Conservation (phyloP, 345 rosid genomes). For the Linum usitatissimum region DNA sequence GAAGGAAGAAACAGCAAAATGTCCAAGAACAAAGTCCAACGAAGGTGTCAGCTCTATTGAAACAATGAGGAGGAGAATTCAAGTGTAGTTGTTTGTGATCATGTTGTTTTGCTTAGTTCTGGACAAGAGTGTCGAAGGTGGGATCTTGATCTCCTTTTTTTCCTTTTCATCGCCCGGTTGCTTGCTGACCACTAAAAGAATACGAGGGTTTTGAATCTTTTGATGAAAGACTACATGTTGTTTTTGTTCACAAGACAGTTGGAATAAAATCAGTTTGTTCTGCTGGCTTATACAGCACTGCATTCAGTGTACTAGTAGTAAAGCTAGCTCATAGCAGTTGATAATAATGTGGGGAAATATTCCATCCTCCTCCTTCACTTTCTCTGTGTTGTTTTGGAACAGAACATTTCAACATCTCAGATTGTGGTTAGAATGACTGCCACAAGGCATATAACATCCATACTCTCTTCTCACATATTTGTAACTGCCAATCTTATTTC, state of each 20-base stretch:
- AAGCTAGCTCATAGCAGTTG: background rate
- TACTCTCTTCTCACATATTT: no score
- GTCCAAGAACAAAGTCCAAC: no score
- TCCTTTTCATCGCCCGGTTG: conserved; percentile 6
- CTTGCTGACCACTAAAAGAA: conserved; percentile 16
- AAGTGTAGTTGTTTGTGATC: background rate
- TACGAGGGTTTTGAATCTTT: conserved; percentile 6
- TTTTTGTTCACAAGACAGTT: background rate
- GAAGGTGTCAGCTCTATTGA: no score
- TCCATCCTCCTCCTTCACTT: no score
- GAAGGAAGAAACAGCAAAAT: no score
- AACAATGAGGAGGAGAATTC: background rate
- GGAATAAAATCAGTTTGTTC: background rate
- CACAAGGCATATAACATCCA: no score
- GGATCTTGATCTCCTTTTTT: background rate
- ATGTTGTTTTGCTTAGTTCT: background rate
- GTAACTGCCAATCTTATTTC: no score
- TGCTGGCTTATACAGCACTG: background rate
- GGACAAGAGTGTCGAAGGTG: background rate
- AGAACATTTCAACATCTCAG: no score
- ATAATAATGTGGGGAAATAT: no score
- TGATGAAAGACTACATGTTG: no score
- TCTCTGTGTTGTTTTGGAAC: no score
- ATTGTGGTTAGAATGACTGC: no score
- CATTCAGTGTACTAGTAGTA: background rate